These are phyloP conservation scores for Ustilago crameri DNA, from an alignment of 1,284 basidiomycete species.

Conservation along the genomic window DNA sequence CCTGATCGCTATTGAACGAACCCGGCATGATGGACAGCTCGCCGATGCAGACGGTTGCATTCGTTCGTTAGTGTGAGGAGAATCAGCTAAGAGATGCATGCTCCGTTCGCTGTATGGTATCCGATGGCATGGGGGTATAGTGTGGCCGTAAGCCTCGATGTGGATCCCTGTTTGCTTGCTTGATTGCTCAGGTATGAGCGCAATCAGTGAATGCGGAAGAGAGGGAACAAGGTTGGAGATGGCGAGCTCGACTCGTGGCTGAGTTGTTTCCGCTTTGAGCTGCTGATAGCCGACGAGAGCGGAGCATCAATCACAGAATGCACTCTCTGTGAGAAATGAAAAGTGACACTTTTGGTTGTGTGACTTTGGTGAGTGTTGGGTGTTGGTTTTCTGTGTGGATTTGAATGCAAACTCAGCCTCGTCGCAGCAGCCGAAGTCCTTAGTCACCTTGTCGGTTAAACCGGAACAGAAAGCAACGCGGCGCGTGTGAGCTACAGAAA, in stretches of 20 bases:
- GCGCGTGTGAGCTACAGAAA: background rate
- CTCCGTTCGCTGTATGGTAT: too few relatives aligned
- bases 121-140: too few relatives aligned
- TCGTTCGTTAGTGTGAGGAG: too few relatives aligned
- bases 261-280: background rate
- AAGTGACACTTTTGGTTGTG: background rate
- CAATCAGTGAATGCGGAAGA: background rate
- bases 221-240: background rate
- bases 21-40: slow-evolving; percentile 6
- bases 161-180: background rate
- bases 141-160: too few relatives aligned
- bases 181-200: background rate
- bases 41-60: too few relatives aligned
- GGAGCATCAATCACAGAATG: background rate
- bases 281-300: background rate
- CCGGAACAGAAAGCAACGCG: slow-evolving; percentile 5
- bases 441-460: background rate
- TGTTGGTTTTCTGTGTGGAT: background rate
- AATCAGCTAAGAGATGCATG: too few relatives aligned
- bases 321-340: background rate
- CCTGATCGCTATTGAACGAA: slow-evolving; percentile 16
- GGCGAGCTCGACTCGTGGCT: background rate
- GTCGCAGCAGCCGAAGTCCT: background rate
- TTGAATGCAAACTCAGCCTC: too few relatives aligned
- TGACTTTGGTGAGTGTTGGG: background rate